phyloP scores from a whole-genome alignment of 164 flowering plant genomes.

The Dillenia suffruticosa region DNA sequence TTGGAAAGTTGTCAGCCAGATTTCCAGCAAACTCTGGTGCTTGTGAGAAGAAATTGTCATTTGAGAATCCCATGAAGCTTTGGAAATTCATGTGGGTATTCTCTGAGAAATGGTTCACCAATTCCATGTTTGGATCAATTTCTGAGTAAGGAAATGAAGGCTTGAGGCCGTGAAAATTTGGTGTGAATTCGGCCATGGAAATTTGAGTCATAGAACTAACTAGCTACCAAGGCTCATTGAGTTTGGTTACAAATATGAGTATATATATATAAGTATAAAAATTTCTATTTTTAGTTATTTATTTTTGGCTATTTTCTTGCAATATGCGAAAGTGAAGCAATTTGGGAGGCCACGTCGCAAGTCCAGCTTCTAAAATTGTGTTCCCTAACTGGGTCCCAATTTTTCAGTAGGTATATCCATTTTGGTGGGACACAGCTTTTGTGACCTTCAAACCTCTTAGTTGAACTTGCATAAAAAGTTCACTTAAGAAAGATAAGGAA shows the following conservation, averaged over 20 bases:
- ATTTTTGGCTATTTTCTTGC: background rate
- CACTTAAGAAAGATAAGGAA: too few species aligned
- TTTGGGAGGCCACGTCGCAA: constrained; percentile 29
- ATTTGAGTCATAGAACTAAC: background rate
- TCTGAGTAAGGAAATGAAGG: constrained; percentile 14
- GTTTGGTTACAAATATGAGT: too few species aligned
- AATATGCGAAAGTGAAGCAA: constrained; percentile 1
- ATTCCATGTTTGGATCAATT: constrained; percentile 27
- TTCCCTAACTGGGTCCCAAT: background rate
- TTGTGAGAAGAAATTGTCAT: constrained; percentile 21
- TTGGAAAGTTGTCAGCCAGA: constrained; percentile 20
- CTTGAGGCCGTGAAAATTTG: constrained; percentile 15
- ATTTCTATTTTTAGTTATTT: too few species aligned
- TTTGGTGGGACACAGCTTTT: constrained; percentile 13
- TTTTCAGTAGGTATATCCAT: background rate
- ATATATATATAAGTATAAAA: too few species aligned
- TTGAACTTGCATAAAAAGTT: too few species aligned
- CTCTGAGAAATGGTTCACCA: constrained; percentile 14
- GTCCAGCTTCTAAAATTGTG: constrained; percentile 23
- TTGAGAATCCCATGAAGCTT: constrained; percentile 20
- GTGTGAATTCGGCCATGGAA: constrained; percentile 34
- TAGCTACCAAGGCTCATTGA: too few species aligned
- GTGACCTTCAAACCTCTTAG: too few species aligned
- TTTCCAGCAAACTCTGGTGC: constrained; percentile 18
- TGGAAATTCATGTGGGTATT: constrained; percentile 24